Percentiles rank a stretch among this genome's conserved stretches.
Evolutionary conservation across 352 stramenopile species (phyloP).

Genomic region (Pythium dissotocum): DNA sequence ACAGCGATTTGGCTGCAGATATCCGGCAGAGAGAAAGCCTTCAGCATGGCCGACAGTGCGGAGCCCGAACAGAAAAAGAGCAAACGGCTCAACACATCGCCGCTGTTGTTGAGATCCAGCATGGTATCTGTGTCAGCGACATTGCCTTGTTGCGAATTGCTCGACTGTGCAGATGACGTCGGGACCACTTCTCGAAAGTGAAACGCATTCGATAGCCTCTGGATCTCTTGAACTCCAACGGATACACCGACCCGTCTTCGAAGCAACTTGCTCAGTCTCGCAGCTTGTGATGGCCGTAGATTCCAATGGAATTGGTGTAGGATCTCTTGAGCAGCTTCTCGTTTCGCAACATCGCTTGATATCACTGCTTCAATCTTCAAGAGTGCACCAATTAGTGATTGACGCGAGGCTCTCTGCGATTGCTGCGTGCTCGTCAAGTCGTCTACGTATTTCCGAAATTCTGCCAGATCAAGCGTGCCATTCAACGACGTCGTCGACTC

Average conservation of each 20-base stretch:
- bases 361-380: background rate
- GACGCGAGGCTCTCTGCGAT: background rate
- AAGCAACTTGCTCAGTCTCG: conserved; percentile 32
- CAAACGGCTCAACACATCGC: conserved; percentile 33
- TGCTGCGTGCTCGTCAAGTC: conserved; percentile 2
- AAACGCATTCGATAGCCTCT: conserved; percentile 42
- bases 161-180: background rate
- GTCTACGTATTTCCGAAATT: conserved; percentile 36
- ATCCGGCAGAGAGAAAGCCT: conserved; percentile 31
- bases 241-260: conserved; percentile 30
- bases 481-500: conserved; percentile 22
- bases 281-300: conserved; percentile 31
- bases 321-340: conserved; percentile 26
- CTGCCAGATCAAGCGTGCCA: conserved; percentile 27
- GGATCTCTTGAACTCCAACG: conserved; percentile 34
- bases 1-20: conserved; percentile 35
- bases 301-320: conserved; percentile 54
- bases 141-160: background rate
- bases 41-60: conserved; percentile 31
- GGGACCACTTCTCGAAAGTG: conserved; percentile 41
- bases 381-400: background rate
- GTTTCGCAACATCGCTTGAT: conserved; percentile 7
- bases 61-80: conserved; percentile 22
- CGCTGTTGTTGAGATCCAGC: conserved; percentile 39
- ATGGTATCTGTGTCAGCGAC: conserved; percentile 32